These are phyloP conservation scores for Naganishia vishniacii DNA, from an alignment of 768 basidiomycete genomes.

Conservation along the genomic window DNA sequence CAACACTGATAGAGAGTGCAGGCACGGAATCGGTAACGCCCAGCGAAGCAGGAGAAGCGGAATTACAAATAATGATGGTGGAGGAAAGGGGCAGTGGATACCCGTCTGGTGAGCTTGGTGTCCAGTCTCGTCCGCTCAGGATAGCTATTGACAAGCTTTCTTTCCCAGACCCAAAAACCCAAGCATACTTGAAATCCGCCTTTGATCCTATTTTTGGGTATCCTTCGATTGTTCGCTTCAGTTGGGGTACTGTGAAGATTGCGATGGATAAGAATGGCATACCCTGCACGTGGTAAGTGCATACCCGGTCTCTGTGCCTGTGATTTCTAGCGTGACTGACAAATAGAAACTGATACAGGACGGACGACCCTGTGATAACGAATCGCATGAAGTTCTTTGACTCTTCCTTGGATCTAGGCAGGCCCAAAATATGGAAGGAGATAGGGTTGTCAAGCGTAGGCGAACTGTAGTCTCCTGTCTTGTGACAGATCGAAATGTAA, in stretches of 20 bases:
- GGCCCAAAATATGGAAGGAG: conserved; percentile 67
- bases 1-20: neutral
- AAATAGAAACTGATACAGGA: conserved; percentile 59
- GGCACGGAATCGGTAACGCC: conserved; percentile 54
- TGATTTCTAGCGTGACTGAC: neutral
- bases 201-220: conserved; percentile 87
- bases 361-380: conserved; percentile 68
- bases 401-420: conserved; percentile 67
- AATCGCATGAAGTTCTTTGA: conserved; percentile 71
- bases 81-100: conserved; percentile 72
- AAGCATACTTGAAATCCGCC: conserved; percentile 70
- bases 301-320: neutral
- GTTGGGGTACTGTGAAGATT: conserved; percentile 89
- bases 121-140: neutral
- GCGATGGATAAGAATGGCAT: conserved; percentile 74
- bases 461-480: conserved; percentile 53
- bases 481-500: neutral
- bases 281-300: conserved; percentile 63
- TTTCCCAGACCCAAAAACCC: conserved; percentile 76
- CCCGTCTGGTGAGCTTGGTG: conserved; percentile 62
- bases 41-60: conserved; percentile 23
- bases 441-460: conserved; percentile 66
- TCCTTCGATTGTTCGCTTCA: conserved; percentile 83
- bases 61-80: conserved; percentile 27
- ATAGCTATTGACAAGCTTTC: neutral